Conservation (phyloP, 345 rosid genomes). For the Triadica sebifera region DNA sequence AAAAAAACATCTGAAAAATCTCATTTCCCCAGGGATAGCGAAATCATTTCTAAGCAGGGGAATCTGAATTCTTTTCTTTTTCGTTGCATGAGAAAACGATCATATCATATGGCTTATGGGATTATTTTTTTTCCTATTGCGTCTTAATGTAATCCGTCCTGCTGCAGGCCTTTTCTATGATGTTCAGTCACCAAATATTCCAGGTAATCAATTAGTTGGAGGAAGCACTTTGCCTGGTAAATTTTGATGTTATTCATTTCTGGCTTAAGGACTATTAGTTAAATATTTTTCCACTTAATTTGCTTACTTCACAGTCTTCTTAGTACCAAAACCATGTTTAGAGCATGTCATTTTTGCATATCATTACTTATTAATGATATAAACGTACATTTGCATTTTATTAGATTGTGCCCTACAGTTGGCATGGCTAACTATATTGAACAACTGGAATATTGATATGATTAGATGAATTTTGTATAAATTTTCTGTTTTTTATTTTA, state of each 20-base stretch:
- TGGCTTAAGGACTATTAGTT: neutral
- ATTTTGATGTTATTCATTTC: neutral
- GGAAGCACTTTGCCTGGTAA: constrained; percentile 34
- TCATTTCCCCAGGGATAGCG: too few species aligned
- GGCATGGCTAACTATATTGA: neutral
- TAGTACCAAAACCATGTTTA: neutral
- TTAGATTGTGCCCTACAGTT: neutral
- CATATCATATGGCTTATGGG: neutral
- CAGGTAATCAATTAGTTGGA: constrained; percentile 26
- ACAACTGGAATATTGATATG: neutral
- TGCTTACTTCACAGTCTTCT: neutral
- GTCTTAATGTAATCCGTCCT: neutral
- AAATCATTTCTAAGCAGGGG: too few species aligned
- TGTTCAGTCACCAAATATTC: constrained; percentile 12
- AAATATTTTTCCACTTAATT: neutral
- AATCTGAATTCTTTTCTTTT: too few species aligned
- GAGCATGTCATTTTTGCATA: neutral
- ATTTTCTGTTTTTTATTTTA: neutral
- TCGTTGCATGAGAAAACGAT: too few species aligned
- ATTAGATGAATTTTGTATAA: neutral
- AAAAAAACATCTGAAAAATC: too few species aligned
- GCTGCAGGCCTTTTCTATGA: constrained; percentile 16
- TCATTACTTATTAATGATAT: neutral
- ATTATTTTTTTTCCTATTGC: neutral
- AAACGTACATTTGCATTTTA: neutral